Evolutionary conservation across 805 yeast genomes (phyloP).

Genomic region (Cyberlindnera maritima): DNA sequence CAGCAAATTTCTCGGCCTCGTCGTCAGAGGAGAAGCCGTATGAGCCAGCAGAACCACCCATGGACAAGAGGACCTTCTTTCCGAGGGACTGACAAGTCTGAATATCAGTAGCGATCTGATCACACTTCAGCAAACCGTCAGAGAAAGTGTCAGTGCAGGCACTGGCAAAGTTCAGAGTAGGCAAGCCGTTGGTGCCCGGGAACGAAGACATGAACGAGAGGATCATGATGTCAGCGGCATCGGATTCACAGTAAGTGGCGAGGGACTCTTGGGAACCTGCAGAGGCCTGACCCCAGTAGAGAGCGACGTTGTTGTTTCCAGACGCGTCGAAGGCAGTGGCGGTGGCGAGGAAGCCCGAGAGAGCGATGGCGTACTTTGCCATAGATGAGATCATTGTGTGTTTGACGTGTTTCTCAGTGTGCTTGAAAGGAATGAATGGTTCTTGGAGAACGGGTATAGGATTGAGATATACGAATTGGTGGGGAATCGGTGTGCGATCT

Average conservation of each 20-base stretch:
- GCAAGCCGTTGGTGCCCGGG: conserved; percentile 24
- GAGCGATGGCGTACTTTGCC: conserved; percentile 11
- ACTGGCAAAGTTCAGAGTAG: conserved; percentile 55
- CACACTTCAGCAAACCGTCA: conserved; percentile 43
- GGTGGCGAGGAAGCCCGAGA: conserved; percentile 4
- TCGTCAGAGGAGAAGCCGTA: conserved; percentile 85
- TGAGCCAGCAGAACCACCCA: conserved; percentile 72
- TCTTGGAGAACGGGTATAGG: background rate
- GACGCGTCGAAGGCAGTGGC: conserved; percentile 33
- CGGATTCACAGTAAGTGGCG: conserved; percentile 60
- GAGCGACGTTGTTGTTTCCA: conserved; percentile 59
- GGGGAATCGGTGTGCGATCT: no score
- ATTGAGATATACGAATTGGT: no score
- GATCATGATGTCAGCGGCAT: conserved; percentile 67
- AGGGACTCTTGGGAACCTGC: conserved; percentile 51
- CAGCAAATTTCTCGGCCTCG: conserved; percentile 67
- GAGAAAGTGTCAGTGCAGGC: conserved; percentile 41
- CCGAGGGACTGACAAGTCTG: conserved; percentile 77
- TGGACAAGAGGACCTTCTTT: conserved; percentile 71
- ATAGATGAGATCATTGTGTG: conserved; percentile 8
- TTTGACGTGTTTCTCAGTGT: no score
- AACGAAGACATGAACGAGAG: conserved; percentile 68
- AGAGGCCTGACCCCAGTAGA: conserved; percentile 89
- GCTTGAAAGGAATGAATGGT: background rate
- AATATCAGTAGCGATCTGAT: conserved; percentile 68